A percentile compares a stretch with the other conserved stretches of the same genome.
Conservation (phyloP, 306 rosid species). For the Cajanus cajan region DNA sequence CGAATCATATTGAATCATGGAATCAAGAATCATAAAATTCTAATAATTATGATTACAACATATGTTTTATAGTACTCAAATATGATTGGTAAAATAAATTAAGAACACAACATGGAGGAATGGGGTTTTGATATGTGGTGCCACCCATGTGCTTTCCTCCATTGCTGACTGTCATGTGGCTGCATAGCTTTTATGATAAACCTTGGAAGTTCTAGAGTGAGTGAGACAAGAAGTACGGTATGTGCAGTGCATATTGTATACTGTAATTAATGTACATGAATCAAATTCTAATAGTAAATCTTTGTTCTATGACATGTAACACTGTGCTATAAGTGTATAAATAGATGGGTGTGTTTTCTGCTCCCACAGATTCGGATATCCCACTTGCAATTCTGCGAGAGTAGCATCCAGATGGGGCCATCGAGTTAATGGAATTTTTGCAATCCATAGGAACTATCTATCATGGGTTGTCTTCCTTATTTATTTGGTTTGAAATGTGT, state of each 20-base stretch:
- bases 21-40: neutral
- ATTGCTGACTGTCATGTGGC: constrained; percentile 41
- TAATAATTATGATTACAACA: neutral
- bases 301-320: constrained; percentile 38
- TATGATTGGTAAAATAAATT: constrained; percentile 5
- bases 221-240: constrained; percentile 38
- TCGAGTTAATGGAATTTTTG: constrained; percentile 22
- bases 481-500: constrained; percentile 9
- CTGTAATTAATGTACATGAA: constrained; percentile 31
- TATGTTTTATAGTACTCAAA: neutral
- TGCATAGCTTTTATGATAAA: constrained; percentile 52
- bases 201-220: constrained; percentile 38
- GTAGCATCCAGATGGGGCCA: constrained; percentile 38
- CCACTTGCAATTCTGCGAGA: constrained; percentile 29
- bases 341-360: constrained; percentile 13
- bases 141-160: constrained; percentile 65
- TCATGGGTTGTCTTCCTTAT: constrained; percentile 55
- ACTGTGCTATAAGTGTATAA: constrained; percentile 6
- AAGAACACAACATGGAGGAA: constrained; percentile 45
- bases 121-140: constrained; percentile 51
- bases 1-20: no score
- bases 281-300: constrained; percentile 33
- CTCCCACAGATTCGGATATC: constrained; percentile 26
- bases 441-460: constrained; percentile 43
- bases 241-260: constrained; percentile 44